A percentile compares a stretch with the other conserved stretches of the same genome.
Conservation (phyloP, 2,329 filamentous ascomycete species). For the Talaromyces sp. region DNA sequence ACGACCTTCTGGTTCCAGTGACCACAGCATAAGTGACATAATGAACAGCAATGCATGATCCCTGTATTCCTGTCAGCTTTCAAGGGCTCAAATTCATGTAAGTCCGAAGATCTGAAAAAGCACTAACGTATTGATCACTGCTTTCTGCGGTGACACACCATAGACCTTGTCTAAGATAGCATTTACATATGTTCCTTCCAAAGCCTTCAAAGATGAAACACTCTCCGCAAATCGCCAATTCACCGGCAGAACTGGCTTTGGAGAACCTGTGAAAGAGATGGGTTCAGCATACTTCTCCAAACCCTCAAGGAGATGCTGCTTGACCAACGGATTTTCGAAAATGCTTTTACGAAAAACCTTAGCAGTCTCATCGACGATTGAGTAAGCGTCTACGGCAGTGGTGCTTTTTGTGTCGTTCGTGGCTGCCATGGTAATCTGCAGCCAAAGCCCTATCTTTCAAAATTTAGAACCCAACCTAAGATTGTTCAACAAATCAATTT, state of each 20-base stretch:
- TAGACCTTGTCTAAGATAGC: conserved; percentile 7
- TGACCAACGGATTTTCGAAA: not conserved
- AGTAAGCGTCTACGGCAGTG: not conserved
- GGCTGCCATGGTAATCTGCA: not conserved
- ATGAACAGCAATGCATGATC: conserved; percentile 9
- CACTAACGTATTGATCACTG: conserved; percentile 5
- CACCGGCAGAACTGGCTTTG: conserved; percentile 3
- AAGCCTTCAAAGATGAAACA: conserved; percentile 7
- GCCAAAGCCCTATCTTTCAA: not conserved
- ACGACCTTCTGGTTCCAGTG: conserved; percentile 9
- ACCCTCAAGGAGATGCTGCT: conserved; percentile 4
- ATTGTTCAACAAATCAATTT: not conserved
- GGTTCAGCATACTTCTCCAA: conserved; percentile 7
- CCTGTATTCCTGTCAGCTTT: not conserved
- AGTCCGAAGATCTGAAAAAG: not conserved
- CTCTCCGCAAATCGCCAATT: conserved; percentile 13
- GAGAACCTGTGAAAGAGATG: conserved; percentile 1
- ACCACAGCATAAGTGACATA: conserved; percentile 12
- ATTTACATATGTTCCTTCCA: conserved; percentile 11
- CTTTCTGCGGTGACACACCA: conserved; percentile 1
- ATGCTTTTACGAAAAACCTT: conserved; percentile 8
- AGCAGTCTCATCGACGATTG: not conserved
- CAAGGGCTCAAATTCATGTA: not conserved
- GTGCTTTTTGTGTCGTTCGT: not conserved
- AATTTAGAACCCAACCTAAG: not conserved